A percentile compares a stretch with the other conserved stretches of the same genome.
These are phyloP conservation scores for Phytophthora palmivora DNA, from an alignment of 352 stramenopile species.

Conservation along the genomic window DNA sequence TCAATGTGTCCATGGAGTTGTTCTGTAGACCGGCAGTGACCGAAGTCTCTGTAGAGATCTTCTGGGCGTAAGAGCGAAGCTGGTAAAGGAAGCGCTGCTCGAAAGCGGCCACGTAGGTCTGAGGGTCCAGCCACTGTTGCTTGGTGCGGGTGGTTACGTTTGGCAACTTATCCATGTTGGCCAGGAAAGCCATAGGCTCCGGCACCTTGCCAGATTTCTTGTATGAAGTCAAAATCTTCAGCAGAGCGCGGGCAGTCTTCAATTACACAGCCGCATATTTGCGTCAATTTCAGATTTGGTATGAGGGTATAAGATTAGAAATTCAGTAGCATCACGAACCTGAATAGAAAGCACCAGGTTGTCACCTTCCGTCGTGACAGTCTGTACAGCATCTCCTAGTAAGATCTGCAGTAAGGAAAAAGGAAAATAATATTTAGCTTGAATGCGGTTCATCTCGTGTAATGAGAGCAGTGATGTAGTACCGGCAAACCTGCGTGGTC, in stretches of 20 bases:
- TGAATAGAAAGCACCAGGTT: slow-evolving; percentile 96
- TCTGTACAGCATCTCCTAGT: slow-evolving; percentile 92
- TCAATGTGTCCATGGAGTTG: slow-evolving; percentile 62
- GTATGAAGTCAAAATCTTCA: slow-evolving; percentile 53
- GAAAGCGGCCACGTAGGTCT: slow-evolving; percentile 55
- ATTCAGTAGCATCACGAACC: slow-evolving; percentile 13
- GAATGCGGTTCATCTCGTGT: slow-evolving; percentile 89
- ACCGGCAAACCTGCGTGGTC: not conserved
- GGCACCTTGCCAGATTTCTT: slow-evolving; percentile 24
- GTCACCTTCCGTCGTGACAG: slow-evolving; percentile 95
- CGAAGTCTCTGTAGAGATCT: slow-evolving; percentile 38
- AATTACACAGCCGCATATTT: not conserved
- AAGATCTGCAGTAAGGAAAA: slow-evolving; percentile 52
- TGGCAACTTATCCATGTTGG: slow-evolving; percentile 44
- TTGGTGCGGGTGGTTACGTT: slow-evolving; percentile 35
- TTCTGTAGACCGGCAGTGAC: slow-evolving; percentile 54
- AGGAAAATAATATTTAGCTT: slow-evolving; percentile 5
- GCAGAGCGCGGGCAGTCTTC: slow-evolving; percentile 44
- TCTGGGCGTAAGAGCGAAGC: slow-evolving; percentile 50
- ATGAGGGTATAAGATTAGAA: not conserved
- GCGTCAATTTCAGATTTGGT: not conserved
- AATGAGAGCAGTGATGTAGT: not conserved
- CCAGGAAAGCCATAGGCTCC: slow-evolving; percentile 36
- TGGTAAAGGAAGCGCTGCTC: slow-evolving; percentile 66
- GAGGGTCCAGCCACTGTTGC: slow-evolving; percentile 49